Base-by-base conservation (phyloP, 495 filamentous ascomycete genomes). In the Friedmanniomyces simplex region DNA sequence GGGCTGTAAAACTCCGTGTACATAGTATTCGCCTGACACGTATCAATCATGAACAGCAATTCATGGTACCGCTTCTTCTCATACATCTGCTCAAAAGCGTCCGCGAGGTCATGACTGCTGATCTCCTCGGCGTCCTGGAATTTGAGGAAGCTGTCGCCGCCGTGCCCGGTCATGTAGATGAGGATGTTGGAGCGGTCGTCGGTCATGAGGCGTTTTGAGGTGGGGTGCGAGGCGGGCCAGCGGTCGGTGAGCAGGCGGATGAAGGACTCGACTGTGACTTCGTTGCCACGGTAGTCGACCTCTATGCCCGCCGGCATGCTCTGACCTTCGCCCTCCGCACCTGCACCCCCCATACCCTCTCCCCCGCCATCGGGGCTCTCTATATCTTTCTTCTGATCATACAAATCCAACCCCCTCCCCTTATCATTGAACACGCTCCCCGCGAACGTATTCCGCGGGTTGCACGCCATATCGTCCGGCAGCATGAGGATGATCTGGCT, bases 51-150 rank as follows among this genome's bases (percentile, higher is more conserved):
- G 76, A 98, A 98, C 55, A 98, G 80, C 61, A 98, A 80, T 70
- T 98, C 93, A 64, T 97, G 88, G 54, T 78, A 91, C 73, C 93
- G 80, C 74, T 91, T 90, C 83, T 98, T 98, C 76, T 98, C 94
- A 89, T 91, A 96, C 93, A 98, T 98, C 79, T 98, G 93, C 71
- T 91, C 91, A 70, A 98, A 97, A 13, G 94, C 93, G 74, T 98
- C 88, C 25, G 93, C 93, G 51, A 98, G 73, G 75, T 98, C 93
- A 72, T 91, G 96, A 0, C 89, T 88, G 56, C 89, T 89, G 49
- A 98, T 96, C 72, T 98, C 93, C 73, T 98, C 93, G 25, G 89
- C 86, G 60, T 98, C 93, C 68, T 98, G 93, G 71, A 98, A 98
- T 69, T 98, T 98, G 56, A 98, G 72, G 68, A 98, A 98, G 71